Percentiles rank a stretch among this genome's conserved stretches.
Evolutionary conservation across 2,329 filamentous ascomycete species (phyloP).

Genomic region (Fusarium goolgardi): DNA sequence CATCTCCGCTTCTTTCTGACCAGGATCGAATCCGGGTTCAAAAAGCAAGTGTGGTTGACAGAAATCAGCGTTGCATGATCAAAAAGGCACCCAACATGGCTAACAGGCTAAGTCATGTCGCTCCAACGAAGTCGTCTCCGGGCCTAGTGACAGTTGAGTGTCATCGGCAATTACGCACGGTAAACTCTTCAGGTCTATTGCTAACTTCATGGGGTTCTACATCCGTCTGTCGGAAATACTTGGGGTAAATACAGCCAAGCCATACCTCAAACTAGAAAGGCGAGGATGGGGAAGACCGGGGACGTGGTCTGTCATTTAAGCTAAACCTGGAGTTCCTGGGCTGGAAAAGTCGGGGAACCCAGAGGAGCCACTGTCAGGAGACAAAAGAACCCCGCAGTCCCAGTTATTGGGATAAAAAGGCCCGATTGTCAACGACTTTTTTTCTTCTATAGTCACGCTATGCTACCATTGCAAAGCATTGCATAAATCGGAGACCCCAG

Average conservation of each 20-base stretch:
- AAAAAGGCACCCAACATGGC: background rate
- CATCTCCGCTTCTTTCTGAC: no score
- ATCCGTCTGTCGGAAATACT: background rate
- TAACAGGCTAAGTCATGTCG: background rate
- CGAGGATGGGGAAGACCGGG: conserved; percentile 13
- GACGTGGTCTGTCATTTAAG: conserved; percentile 7
- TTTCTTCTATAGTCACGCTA: background rate
- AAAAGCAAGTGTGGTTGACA: background rate
- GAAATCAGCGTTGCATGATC: background rate
- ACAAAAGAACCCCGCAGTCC: background rate
- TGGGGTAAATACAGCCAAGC: conserved; percentile 14
- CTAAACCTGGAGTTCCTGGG: background rate
- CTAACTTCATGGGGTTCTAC: background rate
- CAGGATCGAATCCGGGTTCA: no score
- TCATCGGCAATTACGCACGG: background rate
- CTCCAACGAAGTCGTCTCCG: background rate
- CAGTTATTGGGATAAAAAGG: conserved; percentile 13
- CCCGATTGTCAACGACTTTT: conserved; percentile 5
- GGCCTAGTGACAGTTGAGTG: background rate
- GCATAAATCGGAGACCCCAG: background rate
- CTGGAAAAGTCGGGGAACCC: background rate
- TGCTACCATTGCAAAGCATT: conserved; percentile 9
- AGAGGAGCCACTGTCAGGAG: background rate
- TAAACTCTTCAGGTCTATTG: background rate
- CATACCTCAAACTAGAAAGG: conserved; percentile 4